These are phyloP conservation scores for Glycyrrhiza uralensis DNA, from an alignment of 306 rosid genomes.

Conservation along the genomic window DNA sequence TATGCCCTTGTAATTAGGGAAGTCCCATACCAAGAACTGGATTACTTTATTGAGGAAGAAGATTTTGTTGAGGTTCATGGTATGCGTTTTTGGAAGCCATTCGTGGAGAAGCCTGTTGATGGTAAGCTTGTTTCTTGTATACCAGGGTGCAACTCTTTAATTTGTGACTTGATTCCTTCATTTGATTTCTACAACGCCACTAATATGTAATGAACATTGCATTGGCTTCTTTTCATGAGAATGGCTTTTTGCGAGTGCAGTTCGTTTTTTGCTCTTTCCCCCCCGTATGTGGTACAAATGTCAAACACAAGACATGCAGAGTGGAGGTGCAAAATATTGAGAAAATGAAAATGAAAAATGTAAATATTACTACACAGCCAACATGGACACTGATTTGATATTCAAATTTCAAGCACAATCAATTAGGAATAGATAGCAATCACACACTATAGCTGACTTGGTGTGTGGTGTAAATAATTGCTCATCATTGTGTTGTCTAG, in stretches of 20 bases:
- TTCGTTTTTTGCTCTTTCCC: neutral
- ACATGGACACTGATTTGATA: neutral
- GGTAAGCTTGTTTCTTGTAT: conserved; percentile 57
- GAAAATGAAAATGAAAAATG: neutral
- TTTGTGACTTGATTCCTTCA: conserved; percentile 19
- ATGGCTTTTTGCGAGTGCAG: neutral
- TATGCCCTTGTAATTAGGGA: conserved; percentile 94
- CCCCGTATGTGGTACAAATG: neutral
- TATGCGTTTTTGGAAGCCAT: conserved; percentile 86
- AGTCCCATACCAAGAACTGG: conserved; percentile 68
- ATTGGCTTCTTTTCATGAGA: conserved; percentile 11
- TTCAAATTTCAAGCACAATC: neutral
- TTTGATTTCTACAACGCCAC: neutral
- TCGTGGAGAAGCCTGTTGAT: conserved; percentile 96
- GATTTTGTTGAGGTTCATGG: conserved; percentile 95
- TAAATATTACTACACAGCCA: conserved; percentile 7
- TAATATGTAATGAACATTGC: neutral
- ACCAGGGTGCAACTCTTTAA: conserved; percentile 11
- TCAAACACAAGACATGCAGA: neutral
- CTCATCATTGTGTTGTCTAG: neutral
- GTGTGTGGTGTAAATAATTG: conserved; percentile 10
- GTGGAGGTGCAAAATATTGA: neutral
- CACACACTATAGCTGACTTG: neutral
- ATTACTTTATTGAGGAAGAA: conserved; percentile 90
- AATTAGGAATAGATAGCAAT: neutral